phyloP scores from a whole-genome alignment of 805 yeast species.

The Naumovozyma castellii region DNA sequence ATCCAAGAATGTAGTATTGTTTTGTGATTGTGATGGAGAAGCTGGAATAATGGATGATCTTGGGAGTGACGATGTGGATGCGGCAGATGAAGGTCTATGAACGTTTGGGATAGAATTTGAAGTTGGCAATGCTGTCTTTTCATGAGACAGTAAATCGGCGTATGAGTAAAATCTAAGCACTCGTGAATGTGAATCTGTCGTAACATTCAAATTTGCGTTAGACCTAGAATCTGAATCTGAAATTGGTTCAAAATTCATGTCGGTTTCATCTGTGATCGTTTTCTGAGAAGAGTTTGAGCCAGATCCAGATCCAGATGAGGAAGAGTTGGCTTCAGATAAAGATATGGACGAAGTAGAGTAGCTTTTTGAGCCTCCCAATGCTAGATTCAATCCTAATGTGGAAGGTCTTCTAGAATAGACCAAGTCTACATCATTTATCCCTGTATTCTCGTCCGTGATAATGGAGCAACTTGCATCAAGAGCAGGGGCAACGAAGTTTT shows the following conservation, averaged over 20 bases:
- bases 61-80: background rate
- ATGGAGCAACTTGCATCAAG: conserved; percentile 68
- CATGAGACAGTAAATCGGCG: conserved; percentile 69
- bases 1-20: background rate
- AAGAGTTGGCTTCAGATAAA: background rate
- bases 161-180: conserved; percentile 53
- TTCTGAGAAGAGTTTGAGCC: conserved; percentile 12
- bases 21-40: background rate
- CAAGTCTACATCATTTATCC: conserved; percentile 63
- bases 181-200: conserved; percentile 8
- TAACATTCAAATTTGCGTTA: background rate
- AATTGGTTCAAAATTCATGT: no score
- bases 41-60: conserved; percentile 1
- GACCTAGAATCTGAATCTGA: conserved; percentile 2
- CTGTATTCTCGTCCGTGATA: conserved; percentile 44
- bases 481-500: conserved; percentile 73
- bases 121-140: conserved; percentile 32
- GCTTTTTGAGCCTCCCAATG: conserved; percentile 32
- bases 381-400: conserved; percentile 37
- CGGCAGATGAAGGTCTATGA: background rate
- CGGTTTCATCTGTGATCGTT: conserved; percentile 3
- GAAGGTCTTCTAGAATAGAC: conserved; percentile 50
- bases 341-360: conserved; percentile 15
- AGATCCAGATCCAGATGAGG: background rate
- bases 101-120: background rate